phyloP scores from a whole-genome alignment of 148 eudicot species.

The Selenicereus undatus region DNA sequence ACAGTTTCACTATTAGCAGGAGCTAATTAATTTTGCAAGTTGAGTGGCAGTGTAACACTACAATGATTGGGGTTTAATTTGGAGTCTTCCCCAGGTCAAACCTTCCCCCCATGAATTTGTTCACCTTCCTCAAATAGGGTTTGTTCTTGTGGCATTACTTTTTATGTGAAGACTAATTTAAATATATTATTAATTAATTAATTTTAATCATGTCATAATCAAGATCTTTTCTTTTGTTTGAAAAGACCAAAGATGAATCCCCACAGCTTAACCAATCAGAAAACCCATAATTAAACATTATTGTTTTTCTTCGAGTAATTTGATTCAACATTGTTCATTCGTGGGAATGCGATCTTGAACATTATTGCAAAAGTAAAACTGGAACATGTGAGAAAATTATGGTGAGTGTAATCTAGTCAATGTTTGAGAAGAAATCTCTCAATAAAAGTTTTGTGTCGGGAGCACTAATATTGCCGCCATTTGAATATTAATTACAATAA shows the following conservation, averaged over 20 bases:
- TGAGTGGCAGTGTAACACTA: background rate
- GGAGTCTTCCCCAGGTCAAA: background rate
- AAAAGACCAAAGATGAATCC: background rate
- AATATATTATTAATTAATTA: background rate
- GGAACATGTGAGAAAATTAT: background rate
- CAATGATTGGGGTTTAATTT: background rate
- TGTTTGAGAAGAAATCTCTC: background rate
- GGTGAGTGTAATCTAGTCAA: background rate
- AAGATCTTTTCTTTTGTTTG: conserved; percentile 1
- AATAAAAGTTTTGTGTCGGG: background rate
- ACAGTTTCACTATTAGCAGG: background rate
- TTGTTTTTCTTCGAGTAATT: background rate
- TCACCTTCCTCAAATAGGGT: background rate
- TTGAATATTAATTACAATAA: too few species aligned
- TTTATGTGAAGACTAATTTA: background rate
- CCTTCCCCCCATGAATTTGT: background rate
- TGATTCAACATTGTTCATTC: background rate
- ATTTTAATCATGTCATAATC: background rate
- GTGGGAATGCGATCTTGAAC: too few species aligned
- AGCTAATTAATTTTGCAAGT: background rate
- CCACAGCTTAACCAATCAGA: background rate
- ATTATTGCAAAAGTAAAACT: background rate
- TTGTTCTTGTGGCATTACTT: background rate
- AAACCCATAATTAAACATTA: background rate
- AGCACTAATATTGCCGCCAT: background rate